Conservation (phyloP, 305 asterid genomes). For the Andrographis paniculata region DNA sequence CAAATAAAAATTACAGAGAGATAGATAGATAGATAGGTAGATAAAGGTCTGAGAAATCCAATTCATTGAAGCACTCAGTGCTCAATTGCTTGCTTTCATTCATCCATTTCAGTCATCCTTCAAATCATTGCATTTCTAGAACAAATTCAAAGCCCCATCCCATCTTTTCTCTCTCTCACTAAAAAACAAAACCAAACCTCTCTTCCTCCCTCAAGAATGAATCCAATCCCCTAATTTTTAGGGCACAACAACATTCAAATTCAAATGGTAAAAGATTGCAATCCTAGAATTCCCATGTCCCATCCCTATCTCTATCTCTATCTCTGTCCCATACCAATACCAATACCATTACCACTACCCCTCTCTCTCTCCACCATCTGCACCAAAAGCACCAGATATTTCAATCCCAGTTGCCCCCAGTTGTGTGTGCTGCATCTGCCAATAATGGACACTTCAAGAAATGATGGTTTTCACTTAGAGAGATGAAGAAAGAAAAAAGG, state of each 20-base stretch:
- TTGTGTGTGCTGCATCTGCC: constrained; percentile 22
- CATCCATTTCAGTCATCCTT: constrained; percentile 35
- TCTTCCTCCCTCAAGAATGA: constrained; percentile 1
- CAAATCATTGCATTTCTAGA: constrained; percentile 54
- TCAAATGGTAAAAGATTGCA: constrained; percentile 25
- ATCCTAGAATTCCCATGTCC: constrained; percentile 49
- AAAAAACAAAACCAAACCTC: constrained; percentile 14
- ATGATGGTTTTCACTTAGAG: constrained; percentile 36
- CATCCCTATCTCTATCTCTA: constrained; percentile 43
- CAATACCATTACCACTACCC: constrained; percentile 33
- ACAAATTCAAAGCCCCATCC: constrained; percentile 21
- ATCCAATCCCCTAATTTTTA: constrained; percentile 30
- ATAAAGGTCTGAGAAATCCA: constrained; percentile 28
- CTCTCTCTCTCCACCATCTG: constrained; percentile 11
- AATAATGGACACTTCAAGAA: constrained; percentile 30
- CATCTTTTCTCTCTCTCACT: constrained; percentile 22
- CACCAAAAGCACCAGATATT: constrained; percentile 25
- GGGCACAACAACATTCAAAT: constrained; percentile 28
- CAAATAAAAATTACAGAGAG: neutral
- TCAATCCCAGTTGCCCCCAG: neutral
- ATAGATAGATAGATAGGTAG: constrained; percentile 12
- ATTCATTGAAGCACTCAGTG: constrained; percentile 59
- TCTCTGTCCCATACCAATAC: constrained; percentile 12
- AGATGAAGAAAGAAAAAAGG: constrained; percentile 16
- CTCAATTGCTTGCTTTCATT: constrained; percentile 20